phyloP scores from a whole-genome alignment of 163 green algal genomes.

The Scenedesmus sp. region DNA sequence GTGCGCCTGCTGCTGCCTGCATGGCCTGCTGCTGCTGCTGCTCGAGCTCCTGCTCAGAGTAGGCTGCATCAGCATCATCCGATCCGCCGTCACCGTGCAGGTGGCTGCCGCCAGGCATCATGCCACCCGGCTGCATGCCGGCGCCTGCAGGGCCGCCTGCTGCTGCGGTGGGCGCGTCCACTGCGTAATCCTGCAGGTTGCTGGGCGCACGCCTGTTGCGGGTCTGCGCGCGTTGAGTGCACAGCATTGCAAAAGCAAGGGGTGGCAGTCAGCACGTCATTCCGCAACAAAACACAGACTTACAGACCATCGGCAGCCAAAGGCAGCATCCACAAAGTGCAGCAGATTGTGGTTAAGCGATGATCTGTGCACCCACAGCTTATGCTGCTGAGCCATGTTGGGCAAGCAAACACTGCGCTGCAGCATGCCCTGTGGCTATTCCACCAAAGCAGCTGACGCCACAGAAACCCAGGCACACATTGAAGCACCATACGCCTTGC shows the following conservation, averaged over 20 bases:
- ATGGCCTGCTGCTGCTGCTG: conserved; percentile 14
- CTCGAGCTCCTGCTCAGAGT: conserved; percentile 27
- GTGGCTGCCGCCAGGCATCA: background rate
- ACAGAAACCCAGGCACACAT: no score
- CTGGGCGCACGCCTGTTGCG: conserved; percentile 26
- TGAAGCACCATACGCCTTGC: no score
- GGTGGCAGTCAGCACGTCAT: background rate
- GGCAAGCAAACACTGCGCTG: no score
- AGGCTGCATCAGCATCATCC: conserved; percentile 9
- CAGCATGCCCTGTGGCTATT: no score
- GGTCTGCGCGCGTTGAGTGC: background rate
- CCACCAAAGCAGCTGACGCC: no score
- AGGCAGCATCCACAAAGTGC: background rate
- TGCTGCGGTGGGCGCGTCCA: conserved; percentile 25
- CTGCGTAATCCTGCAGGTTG: conserved; percentile 42
- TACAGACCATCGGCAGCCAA: background rate
- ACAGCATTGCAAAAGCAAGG: background rate
- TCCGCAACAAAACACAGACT: background rate
- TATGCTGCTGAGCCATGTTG: background rate
- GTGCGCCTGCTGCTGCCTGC: conserved; percentile 11
- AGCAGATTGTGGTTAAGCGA: background rate
- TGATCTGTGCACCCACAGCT: background rate
- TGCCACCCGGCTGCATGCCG: background rate
- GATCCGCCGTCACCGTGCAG: background rate
- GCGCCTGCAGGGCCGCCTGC: background rate